A percentile compares a stretch with the other conserved stretches of the same genome.
These are phyloP conservation scores for Rhizodiscina lignyota DNA, from an alignment of 495 filamentous ascomycete genomes.

Conservation along the genomic window DNA sequence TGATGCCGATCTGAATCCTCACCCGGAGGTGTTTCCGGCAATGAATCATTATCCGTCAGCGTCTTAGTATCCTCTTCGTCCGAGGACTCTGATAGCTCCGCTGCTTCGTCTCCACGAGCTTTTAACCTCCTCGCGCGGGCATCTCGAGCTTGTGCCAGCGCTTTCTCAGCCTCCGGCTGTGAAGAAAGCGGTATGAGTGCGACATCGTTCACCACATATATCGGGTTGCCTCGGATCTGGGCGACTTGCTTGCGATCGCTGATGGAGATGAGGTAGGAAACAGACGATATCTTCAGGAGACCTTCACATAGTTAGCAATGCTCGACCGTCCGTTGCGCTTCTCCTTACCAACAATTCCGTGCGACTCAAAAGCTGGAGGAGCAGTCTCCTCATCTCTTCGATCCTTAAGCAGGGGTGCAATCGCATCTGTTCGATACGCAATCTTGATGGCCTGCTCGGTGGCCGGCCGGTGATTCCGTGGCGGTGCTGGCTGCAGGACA, in stretches of 20 bases:
- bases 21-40: conserved; percentile 2
- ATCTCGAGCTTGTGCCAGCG: conserved; percentile 46
- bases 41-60: conserved; percentile 20
- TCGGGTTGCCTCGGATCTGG: conserved; percentile 58
- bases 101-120: conserved; percentile 17
- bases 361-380: conserved; percentile 44
- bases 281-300: conserved; percentile 38
- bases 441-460: conserved; percentile 39
- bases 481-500: conserved; percentile 52
- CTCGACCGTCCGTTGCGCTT: background rate
- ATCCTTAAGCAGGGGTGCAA: conserved; percentile 27
- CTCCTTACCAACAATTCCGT: conserved; percentile 68
- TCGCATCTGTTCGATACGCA: conserved; percentile 53
- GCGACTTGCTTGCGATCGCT: conserved; percentile 76
- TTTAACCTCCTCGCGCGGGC: conserved; percentile 26
- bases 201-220: conserved; percentile 76
- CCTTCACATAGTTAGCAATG: conserved; percentile 19
- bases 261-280: conserved; percentile 70
- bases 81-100: conserved; percentile 10
- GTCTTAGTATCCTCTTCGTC: conserved; percentile 25
- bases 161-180: conserved; percentile 49
- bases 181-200: conserved; percentile 74
- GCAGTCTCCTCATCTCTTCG: conserved; percentile 23
- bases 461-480: conserved; percentile 19
- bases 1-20: conserved; percentile 6